Conservation (phyloP, 108 stramenopile species). For the Stephanodiscus triporus region DNA sequence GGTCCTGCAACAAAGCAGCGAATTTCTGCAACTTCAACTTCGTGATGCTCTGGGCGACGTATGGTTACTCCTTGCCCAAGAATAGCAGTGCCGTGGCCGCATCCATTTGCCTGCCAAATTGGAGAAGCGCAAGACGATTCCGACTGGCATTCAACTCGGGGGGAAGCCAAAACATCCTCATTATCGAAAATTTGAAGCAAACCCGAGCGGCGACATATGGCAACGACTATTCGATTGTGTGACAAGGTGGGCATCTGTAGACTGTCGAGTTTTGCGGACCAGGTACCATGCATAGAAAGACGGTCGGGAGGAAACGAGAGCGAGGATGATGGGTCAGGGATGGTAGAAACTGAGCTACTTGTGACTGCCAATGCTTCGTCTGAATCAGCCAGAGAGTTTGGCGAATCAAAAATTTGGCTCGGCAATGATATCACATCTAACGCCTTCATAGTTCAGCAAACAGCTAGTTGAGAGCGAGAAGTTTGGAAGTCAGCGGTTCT, state of each 20-base stretch:
- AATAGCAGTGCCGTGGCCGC: conserved; percentile 55
- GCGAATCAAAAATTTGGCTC: conserved; percentile 31
- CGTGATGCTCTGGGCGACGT: conserved; percentile 55
- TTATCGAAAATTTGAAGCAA: conserved; percentile 63
- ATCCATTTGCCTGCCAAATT: conserved; percentile 62
- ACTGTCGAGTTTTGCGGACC: conserved; percentile 26
- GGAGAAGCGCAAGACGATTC: conserved; percentile 28
- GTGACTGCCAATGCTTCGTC: conserved; percentile 1
- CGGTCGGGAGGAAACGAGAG: conserved; percentile 50
- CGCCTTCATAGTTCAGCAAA: not conserved
- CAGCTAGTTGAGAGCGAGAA: conserved; percentile 20
- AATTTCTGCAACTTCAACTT: conserved; percentile 65
- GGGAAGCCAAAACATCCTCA: conserved; percentile 21
- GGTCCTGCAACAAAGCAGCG: conserved; percentile 79
- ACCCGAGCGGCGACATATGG: conserved; percentile 74
- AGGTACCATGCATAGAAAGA: conserved; percentile 52
- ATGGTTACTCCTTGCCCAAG: conserved; percentile 24
- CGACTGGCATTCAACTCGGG: conserved; percentile 18
- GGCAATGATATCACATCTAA: conserved; percentile 47
- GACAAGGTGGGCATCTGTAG: not conserved
- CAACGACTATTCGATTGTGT: conserved; percentile 45
- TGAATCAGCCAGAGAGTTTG: conserved; percentile 2
- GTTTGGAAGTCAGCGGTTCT: conserved; percentile 46
- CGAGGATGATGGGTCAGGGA: conserved; percentile 24
- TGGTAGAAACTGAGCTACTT: not conserved